Conservation (phyloP, 345 rosid genomes). For the Citrus hindsii region DNA sequence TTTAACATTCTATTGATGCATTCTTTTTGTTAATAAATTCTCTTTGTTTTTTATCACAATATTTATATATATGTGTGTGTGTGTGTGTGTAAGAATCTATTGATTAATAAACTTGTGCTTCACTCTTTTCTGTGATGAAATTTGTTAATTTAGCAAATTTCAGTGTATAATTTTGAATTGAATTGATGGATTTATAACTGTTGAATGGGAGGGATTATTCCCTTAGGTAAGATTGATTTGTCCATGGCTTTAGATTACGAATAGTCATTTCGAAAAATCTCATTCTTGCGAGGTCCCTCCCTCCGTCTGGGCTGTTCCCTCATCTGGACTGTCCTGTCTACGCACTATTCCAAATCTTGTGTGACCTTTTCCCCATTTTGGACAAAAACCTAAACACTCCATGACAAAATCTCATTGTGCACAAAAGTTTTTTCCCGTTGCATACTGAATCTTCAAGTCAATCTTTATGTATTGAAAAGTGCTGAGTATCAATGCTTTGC, state of each 20-base stretch:
- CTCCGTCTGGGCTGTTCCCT: background rate
- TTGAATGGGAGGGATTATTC: background rate
- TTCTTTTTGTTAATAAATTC: background rate
- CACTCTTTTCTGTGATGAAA: background rate
- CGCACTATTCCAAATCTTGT: background rate
- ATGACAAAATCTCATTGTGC: background rate
- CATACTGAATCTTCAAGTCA: background rate
- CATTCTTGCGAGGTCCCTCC: background rate
- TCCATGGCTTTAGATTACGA: background rate
- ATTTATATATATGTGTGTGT: no score
- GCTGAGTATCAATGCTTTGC: background rate
- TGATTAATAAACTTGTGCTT: background rate
- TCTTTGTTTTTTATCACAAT: background rate
- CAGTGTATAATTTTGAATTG: background rate
- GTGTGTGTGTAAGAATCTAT: no score
- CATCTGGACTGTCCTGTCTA: background rate
- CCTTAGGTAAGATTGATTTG: background rate
- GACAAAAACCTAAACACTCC: background rate
- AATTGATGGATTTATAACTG: background rate
- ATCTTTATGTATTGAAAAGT: background rate
- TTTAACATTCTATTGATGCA: background rate
- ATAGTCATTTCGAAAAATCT: background rate
- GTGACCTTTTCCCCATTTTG: background rate
- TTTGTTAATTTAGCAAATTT: background rate
- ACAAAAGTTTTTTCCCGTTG: background rate